Conservation (phyloP, 345 rosid genomes). For the Raphanus sativus region DNA sequence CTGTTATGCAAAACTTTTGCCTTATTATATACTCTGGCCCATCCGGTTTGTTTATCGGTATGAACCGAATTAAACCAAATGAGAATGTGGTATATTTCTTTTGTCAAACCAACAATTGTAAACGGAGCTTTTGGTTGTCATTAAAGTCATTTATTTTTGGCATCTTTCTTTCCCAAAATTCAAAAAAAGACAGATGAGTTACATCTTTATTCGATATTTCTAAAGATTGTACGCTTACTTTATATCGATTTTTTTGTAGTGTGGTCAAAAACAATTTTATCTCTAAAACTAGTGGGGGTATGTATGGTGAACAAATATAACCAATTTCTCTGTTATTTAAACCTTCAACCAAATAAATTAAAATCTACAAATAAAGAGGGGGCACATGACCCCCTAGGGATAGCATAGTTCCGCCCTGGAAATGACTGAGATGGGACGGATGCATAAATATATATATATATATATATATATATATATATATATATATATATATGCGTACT, state of each 20-base stretch:
- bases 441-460: neutral
- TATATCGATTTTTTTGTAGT: neutral
- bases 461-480: neutral
- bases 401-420: no score
- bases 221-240: neutral
- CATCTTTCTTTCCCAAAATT: neutral
- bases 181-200: constrained; percentile 8
- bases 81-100: constrained; percentile 12
- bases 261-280: no score
- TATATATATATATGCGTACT: neutral
- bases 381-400: no score
- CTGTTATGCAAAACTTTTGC: neutral
- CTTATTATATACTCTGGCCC: neutral
- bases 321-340: no score
- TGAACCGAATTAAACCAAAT: constrained; percentile 20
- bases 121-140: constrained; percentile 15
- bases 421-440: neutral
- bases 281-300: no score
- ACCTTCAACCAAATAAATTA: no score
- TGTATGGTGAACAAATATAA: no score
- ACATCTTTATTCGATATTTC: constrained; percentile 7
- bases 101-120: constrained; percentile 25
- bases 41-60: constrained; percentile 12
- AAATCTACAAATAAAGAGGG: no score
- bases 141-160: neutral